These are phyloP conservation scores for Dactylellina drechsleri DNA, from an alignment of 2,329 filamentous ascomycete species.

Conservation along the genomic window DNA sequence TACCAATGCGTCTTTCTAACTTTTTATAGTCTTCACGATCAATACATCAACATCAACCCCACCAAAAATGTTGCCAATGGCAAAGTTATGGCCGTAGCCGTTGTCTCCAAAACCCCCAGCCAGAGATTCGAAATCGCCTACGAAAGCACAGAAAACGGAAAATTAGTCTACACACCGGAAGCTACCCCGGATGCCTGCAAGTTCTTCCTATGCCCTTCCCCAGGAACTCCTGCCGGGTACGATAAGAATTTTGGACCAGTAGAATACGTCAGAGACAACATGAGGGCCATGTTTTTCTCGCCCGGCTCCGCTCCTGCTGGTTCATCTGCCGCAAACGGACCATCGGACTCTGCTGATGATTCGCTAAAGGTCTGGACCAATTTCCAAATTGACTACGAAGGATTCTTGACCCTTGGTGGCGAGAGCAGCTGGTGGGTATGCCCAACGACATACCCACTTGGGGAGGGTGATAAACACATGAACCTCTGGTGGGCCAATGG, in stretches of 20 bases:
- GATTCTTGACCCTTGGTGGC: conserved; percentile 27
- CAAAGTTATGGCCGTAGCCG: conserved; percentile 36
- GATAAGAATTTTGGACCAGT: conserved; percentile 31
- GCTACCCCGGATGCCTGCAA: conserved; percentile 31
- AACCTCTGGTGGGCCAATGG: conserved; percentile 49
- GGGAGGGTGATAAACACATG: conserved; percentile 11
- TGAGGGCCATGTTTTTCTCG: conserved; percentile 45
- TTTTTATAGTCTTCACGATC: conserved; percentile 21
- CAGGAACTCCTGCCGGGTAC: conserved; percentile 29
- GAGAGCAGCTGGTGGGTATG: conserved; percentile 44
- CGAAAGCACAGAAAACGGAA: conserved; percentile 22
- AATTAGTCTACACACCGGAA: conserved; percentile 40
- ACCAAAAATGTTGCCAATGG: conserved; percentile 26
- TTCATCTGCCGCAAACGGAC: background rate
- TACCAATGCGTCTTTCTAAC: background rate
- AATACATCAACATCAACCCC: conserved; percentile 29
- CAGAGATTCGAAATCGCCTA: conserved; percentile 40
- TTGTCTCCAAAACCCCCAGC: conserved; percentile 21
- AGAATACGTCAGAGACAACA: conserved; percentile 49
- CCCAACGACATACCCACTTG: conserved; percentile 38
- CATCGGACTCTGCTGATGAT: background rate
- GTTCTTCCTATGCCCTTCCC: conserved; percentile 42
- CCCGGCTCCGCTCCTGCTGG: conserved; percentile 7
- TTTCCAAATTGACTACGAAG: conserved; percentile 36
- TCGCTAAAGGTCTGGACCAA: conserved; percentile 43